phyloP scores from a whole-genome alignment of 495 filamentous ascomycete genomes.

The Echria macrotheca region DNA sequence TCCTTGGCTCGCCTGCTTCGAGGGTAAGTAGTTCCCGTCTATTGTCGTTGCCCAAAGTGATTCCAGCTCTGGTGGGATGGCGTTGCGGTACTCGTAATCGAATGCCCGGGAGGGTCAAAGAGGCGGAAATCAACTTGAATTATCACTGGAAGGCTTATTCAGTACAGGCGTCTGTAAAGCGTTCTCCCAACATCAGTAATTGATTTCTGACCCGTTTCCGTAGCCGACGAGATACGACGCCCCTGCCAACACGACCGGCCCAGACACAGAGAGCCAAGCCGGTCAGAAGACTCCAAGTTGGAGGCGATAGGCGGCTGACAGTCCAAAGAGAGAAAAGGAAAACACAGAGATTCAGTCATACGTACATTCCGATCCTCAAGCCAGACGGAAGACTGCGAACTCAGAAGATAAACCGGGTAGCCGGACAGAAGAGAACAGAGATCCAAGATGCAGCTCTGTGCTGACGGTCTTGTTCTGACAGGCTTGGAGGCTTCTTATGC shows the following conservation, averaged over 20 bases:
- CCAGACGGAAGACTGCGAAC: slow-evolving; percentile 18
- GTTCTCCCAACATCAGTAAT: slow-evolving; percentile 19
- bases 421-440: slow-evolving; percentile 17
- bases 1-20: no score
- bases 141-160: slow-evolving; percentile 25
- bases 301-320: slow-evolving; percentile 7
- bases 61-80: no score
- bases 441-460: slow-evolving; percentile 29
- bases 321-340: slow-evolving; percentile 12
- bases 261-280: no score
- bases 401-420: slow-evolving; percentile 12
- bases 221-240: no score
- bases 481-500: slow-evolving; percentile 10
- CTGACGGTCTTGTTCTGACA: slow-evolving; percentile 22
- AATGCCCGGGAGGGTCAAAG: no score
- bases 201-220: slow-evolving; percentile 10
- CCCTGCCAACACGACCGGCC: no score
- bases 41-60: no score
- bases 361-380: slow-evolving; percentile 32
- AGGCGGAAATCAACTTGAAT: slow-evolving; percentile 22
- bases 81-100: no score
- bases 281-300: no score
- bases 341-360: slow-evolving; percentile 23
- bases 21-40: no score
- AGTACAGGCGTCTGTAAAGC: slow-evolving; percentile 25